A percentile compares a stretch with the other conserved stretches of the same genome.
Evolutionary conservation across 1,284 basidiomycete species (phyloP).

Genomic region (Mrakiaceae sp.): DNA sequence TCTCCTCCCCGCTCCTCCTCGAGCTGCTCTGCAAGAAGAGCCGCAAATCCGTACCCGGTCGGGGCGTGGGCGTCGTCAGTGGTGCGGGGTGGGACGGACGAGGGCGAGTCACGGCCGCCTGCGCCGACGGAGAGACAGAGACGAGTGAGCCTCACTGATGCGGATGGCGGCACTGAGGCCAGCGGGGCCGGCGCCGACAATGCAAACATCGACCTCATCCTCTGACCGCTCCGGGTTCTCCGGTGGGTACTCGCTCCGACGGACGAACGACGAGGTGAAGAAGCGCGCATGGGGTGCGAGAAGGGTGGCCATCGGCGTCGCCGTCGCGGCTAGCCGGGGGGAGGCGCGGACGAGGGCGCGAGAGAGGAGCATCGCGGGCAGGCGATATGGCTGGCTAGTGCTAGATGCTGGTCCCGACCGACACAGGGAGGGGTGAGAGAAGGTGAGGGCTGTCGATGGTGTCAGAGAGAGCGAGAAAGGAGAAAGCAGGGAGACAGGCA

Average conservation of each 20-base stretch:
- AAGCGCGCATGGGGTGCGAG: background rate
- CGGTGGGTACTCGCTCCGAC: conserved; percentile 8
- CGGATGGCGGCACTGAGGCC: conserved; percentile 93
- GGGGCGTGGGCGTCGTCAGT: no score
- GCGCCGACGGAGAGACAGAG: no score
- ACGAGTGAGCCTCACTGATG: conserved; percentile 39
- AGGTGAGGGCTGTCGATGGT: no score
- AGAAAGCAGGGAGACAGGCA: background rate
- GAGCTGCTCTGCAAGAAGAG: conserved; percentile 50
- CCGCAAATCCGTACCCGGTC: no score
- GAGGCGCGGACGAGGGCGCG: background rate
- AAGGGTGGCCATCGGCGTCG: no score
- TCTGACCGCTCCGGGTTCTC: conserved; percentile 49
- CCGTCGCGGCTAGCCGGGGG: background rate
- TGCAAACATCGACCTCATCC: conserved; percentile 91
- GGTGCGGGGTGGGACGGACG: no score
- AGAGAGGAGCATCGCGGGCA: no score
- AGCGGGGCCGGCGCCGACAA: conserved; percentile 91
- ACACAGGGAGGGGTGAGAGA: no score
- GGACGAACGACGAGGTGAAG: background rate
- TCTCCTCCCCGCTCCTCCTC: conserved; percentile 62
- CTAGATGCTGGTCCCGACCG: no score
- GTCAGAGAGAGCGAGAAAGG: no score
- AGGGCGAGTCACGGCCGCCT: no score
- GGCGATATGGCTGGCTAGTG: no score